Evolutionary conservation across 2,329 filamentous ascomycete species (phyloP).

Genomic region (Sporothrix luriei): DNA sequence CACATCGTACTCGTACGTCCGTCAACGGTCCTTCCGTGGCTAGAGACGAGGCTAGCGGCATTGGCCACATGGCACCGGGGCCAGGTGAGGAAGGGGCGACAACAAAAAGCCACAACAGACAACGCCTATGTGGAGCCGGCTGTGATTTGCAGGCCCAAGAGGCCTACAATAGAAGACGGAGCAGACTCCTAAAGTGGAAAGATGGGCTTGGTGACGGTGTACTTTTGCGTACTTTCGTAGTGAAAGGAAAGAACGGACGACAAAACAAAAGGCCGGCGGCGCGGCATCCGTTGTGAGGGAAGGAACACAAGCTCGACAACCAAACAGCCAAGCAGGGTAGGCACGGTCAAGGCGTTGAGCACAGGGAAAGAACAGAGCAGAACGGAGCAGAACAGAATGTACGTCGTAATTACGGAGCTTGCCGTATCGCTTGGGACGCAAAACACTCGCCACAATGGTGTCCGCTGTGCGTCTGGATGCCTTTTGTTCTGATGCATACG

Average conservation of each 20-base stretch:
- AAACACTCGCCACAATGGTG: slow-evolving; percentile 3
- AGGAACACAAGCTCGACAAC: background rate
- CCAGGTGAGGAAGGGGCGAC: background rate
- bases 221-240: background rate
- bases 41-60: slow-evolving; percentile 3
- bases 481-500: background rate
- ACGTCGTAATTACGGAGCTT: background rate
- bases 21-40: background rate
- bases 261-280: background rate
- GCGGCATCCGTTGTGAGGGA: too few relatives aligned
- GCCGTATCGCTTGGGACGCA: too few relatives aligned
- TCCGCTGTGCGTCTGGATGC: too few relatives aligned
- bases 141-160: background rate
- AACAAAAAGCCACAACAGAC: background rate
- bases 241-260: background rate
- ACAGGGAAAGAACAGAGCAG: background rate
- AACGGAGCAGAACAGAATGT: background rate
- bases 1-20: too few relatives aligned
- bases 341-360: background rate
- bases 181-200: slow-evolving; percentile 1
- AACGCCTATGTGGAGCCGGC: background rate
- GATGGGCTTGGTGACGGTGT: background rate
- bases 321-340: background rate
- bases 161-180: background rate
- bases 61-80: slow-evolving; percentile 25